Evolutionary conservation across 73 alveolate species (phyloP).

Genomic region (Loxodes magnus): DNA sequence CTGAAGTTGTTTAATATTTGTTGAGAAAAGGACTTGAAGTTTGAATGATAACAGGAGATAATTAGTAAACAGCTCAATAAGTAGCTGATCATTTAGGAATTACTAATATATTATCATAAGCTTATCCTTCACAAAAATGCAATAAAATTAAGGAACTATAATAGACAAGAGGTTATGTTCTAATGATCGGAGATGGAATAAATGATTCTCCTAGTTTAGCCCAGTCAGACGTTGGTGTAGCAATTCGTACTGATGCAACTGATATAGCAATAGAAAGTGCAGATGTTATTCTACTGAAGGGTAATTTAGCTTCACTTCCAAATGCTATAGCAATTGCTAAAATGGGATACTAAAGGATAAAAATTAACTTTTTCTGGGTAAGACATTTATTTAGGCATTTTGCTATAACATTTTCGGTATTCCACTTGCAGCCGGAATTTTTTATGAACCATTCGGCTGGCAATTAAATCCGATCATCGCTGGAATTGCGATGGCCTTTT

Average conservation of each 20-base stretch:
- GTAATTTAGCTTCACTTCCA: constrained; percentile 22
- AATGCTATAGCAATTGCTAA: constrained; percentile 28
- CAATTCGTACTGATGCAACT: constrained; percentile 84
- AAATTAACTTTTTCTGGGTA: constrained; percentile 56
- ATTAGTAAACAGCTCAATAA: constrained; percentile 41
- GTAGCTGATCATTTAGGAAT: constrained; percentile 56
- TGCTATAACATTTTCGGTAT: constrained; percentile 39
- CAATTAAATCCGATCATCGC: constrained; percentile 41
- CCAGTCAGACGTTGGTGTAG: constrained; percentile 80
- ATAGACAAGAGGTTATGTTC: constrained; percentile 39
- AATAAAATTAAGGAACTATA: too few species aligned
- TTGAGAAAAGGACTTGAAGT: constrained; percentile 29
- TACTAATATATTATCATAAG: too few species aligned
- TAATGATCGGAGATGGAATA: constrained; percentile 91
- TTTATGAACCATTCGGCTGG: constrained; percentile 20
- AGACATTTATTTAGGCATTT: too few species aligned
- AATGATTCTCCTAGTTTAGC: constrained; percentile 89
- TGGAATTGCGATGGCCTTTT: constrained; percentile 52
- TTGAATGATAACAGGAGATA: constrained; percentile 78
- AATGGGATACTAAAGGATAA: constrained; percentile 33
- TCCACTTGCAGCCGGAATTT: constrained; percentile 60
- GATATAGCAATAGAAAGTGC: constrained; percentile 82
- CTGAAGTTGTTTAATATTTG: constrained; percentile 23
- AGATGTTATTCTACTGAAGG: constrained; percentile 47
- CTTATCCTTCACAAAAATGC: too few species aligned